phyloP scores from a whole-genome alignment of 257 asterid species.

The Rubia yunnanensis region DNA sequence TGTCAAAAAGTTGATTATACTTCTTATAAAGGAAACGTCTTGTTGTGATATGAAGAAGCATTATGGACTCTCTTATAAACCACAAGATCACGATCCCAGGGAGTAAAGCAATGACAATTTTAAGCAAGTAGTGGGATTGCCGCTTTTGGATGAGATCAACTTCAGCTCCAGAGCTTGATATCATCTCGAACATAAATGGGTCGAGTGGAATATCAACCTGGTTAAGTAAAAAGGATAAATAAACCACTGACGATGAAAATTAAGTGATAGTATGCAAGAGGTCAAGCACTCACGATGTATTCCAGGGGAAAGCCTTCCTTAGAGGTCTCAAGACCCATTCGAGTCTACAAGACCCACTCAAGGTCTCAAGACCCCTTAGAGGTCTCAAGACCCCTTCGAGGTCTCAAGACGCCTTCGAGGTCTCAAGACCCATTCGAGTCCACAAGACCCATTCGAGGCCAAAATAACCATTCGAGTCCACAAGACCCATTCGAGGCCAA shows the following conservation, averaged over 20 bases:
- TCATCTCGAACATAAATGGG: constrained; percentile 90
- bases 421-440: too few relatives aligned
- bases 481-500: too few relatives aligned
- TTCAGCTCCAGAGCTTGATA: constrained; percentile 84
- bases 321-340: too few relatives aligned
- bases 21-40: constrained; percentile 69
- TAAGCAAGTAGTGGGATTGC: constrained; percentile 79
- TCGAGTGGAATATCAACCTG: constrained; percentile 98
- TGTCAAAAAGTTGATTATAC: constrained; percentile 78
- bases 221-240: constrained; percentile 17
- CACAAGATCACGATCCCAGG: constrained; percentile 84
- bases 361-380: too few relatives aligned
- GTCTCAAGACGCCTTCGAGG: too few relatives aligned
- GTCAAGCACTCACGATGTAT: constrained; percentile 57
- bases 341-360: too few relatives aligned
- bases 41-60: constrained; percentile 74
- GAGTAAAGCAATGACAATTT: constrained; percentile 66
- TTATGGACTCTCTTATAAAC: constrained; percentile 81
- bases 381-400: too few relatives aligned
- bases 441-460: too few relatives aligned
- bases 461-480: too few relatives aligned
- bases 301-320: constrained; percentile 97
- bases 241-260: constrained; percentile 11
- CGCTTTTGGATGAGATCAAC: constrained; percentile 88
- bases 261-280: constrained; percentile 12